phyloP scores from a whole-genome alignment of 2,329 filamentous ascomycete species.

The Colletotrichum australisinense region DNA sequence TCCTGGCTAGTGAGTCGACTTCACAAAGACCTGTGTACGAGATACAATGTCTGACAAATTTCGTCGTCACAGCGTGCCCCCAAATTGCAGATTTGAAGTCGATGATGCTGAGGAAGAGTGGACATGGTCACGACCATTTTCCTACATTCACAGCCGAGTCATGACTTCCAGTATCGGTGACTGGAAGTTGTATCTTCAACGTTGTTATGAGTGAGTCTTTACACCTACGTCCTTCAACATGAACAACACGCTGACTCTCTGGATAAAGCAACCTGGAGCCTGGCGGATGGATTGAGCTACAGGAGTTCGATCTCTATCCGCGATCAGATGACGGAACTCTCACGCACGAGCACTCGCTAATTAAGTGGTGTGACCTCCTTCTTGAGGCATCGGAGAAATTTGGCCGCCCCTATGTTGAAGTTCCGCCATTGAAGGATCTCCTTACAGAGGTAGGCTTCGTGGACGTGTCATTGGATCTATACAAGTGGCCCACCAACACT shows the following conservation, averaged over 20 bases:
- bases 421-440: conserved; percentile 42
- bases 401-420: conserved; percentile 41
- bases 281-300: conserved; percentile 55
- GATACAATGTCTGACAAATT: too few species aligned
- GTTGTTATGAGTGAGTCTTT: neutral
- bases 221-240: neutral
- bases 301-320: conserved; percentile 52
- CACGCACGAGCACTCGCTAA: conserved; percentile 35
- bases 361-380: conserved; percentile 45
- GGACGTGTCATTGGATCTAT: conserved; percentile 59
- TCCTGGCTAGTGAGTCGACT: neutral
- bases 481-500: conserved; percentile 60
- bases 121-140: conserved; percentile 46
- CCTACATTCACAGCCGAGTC: conserved; percentile 39
- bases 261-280: conserved; percentile 46
- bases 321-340: conserved; percentile 56
- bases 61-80: conserved; percentile 46
- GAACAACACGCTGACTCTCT: neutral
- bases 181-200: neutral
- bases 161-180: conserved; percentile 32
- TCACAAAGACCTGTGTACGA: too few species aligned
- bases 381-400: conserved; percentile 44
- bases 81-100: conserved; percentile 57
- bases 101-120: conserved; percentile 55
- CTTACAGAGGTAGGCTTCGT: conserved; percentile 62